Base-by-base conservation (phyloP, 352 stramenopile species). In the Lagenidium giganteum region DNA sequence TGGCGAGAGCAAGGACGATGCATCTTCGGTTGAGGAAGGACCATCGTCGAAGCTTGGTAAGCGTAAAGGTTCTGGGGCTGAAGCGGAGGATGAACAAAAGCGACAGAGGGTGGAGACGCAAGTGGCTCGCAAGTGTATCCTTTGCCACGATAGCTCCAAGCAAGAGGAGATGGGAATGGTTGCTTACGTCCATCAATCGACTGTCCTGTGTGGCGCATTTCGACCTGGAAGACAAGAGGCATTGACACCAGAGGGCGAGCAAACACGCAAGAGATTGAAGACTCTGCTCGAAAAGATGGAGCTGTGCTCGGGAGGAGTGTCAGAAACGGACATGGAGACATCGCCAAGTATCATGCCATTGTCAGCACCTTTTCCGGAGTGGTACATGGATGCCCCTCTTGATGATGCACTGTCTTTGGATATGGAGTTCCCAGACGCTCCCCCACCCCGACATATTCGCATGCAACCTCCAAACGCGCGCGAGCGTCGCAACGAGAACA, bases 151-250 rank as follows among this genome's bases (percentile, higher is more conserved):
- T 39, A 83, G 57, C 13, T 79, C 74, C n/a, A 69, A 50, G 20
- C 74, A 85, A 45, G 70, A 69, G n/a, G 78, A 93, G 44, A 90
- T 94, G 78, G 81, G 83, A 18, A 78, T 92, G 47, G 76, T 74
- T 12, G 83, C 80, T 5, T 89, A 92, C 37, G 76, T 93, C 8
- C 83, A 94, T 43, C 83, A 94, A 50, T 94, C 83, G 23, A 94
- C 83, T 6, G 83, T 94, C 11, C 48, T 94, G 24, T 79, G 78
- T 8, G 70, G 68, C 21, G 68, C 65, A 13, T 94, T 94, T 53
- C 72, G 83, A 29, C 83, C 83, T 5, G 64, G 87, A 4, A 52
- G 80, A n/a, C 54, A 83, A 12, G 74, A 87, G 53, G 80, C 61
- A 18, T 57, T 94, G 0, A 41, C 51, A 6, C 28, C 54, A 7